These are phyloP conservation scores for Selaginella tamariscina DNA, from an alignment of 75 land plant genomes.

Conservation along the genomic window DNA sequence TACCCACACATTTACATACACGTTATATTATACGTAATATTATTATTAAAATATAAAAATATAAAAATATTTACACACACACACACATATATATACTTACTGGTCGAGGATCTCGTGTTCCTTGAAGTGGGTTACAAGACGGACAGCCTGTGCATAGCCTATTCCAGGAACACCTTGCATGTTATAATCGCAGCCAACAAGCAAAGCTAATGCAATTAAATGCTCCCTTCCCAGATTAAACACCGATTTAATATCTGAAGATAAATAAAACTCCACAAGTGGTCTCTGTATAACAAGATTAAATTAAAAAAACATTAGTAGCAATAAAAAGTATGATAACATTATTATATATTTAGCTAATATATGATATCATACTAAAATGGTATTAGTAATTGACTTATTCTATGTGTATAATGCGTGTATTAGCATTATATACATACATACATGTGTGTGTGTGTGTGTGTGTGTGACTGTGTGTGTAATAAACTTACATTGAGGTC, in stretches of 20 bases:
- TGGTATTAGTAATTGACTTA: too few relatives aligned
- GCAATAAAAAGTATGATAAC: too few relatives aligned
- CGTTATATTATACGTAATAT: too few relatives aligned
- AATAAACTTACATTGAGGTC: conserved; percentile 42
- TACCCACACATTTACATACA: too few relatives aligned
- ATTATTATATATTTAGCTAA: too few relatives aligned
- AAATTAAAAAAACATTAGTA: neutral
- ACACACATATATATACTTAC: conserved; percentile 20
- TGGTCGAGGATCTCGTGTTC: conserved; percentile 54
- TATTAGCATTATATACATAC: too few relatives aligned
- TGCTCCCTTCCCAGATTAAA: conserved; percentile 61
- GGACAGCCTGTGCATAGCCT: conserved; percentile 59
- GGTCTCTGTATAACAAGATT: conserved; percentile 39
- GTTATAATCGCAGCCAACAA: conserved; percentile 71
- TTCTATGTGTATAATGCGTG: too few relatives aligned
- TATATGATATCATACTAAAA: too few relatives aligned
- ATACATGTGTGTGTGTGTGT: too few relatives aligned
- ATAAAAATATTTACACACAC: neutral
- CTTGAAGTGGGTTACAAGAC: conserved; percentile 37
- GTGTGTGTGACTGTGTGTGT: too few relatives aligned
- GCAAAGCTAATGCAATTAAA: conserved; percentile 53
- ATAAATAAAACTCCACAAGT: conserved; percentile 49
- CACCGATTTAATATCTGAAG: conserved; percentile 51
- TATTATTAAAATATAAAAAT: too few relatives aligned
- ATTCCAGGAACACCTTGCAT: conserved; percentile 51